phyloP scores from a whole-genome alignment of 2,329 filamentous ascomycete genomes.

The Pseudogymnoascus sp. region DNA sequence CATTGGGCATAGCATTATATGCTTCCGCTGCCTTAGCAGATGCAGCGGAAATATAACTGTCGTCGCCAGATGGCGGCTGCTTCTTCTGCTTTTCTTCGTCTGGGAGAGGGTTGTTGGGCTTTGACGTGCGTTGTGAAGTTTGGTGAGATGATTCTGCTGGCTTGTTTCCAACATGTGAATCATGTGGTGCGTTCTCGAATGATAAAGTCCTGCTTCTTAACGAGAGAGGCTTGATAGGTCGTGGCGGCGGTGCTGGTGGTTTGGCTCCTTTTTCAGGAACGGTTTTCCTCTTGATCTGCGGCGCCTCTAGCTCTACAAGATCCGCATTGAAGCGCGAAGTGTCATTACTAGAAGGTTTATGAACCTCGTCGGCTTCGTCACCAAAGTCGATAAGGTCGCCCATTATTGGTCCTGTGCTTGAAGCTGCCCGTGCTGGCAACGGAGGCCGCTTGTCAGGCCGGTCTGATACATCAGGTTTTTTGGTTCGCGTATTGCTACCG shows the following conservation, averaged over 20 bases:
- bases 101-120: constrained; percentile 6
- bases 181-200: constrained; percentile 27
- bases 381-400: constrained; percentile 57
- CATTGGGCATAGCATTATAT: constrained; percentile 29
- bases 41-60: constrained; percentile 25
- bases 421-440: constrained; percentile 21
- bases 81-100: constrained; percentile 15
- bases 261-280: constrained; percentile 17
- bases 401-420: constrained; percentile 36
- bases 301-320: constrained; percentile 24
- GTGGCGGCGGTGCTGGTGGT: constrained; percentile 44
- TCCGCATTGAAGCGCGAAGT: constrained; percentile 25
- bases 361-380: constrained; percentile 41
- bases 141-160: constrained; percentile 31
- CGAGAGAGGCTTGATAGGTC: constrained; percentile 51
- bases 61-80: constrained; percentile 18
- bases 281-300: constrained; percentile 25
- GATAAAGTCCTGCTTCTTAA: constrained; percentile 38
- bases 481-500: constrained; percentile 10
- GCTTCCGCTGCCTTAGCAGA: constrained; percentile 25
- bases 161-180: constrained; percentile 36
- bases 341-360: constrained; percentile 28
- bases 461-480: not conserved
- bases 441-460: constrained; percentile 21
- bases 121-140: constrained; percentile 19